A percentile compares a stretch with the other conserved stretches of the same genome.
These are phyloP conservation scores for Nemania abortiva DNA, from an alignment of 2,329 filamentous ascomycete species.

Conservation along the genomic window DNA sequence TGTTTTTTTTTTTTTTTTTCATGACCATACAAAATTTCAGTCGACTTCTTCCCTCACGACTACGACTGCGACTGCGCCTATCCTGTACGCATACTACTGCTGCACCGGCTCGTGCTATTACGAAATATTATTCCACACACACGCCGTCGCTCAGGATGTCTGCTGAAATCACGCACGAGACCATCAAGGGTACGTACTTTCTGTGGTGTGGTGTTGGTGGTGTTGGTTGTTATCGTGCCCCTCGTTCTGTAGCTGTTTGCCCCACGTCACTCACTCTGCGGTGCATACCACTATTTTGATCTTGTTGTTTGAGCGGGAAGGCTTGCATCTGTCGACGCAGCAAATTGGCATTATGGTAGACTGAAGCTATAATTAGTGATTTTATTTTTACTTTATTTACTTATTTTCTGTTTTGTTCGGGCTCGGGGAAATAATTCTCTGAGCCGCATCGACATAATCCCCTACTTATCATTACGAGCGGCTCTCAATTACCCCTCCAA, in stretches of 20 bases:
- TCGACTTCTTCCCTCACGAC: constrained; percentile 14
- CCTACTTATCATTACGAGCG: background rate
- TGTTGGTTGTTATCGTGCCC: constrained; percentile 12
- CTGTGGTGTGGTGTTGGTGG: background rate
- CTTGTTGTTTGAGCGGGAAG: no score
- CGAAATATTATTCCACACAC: constrained; percentile 12
- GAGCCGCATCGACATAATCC: background rate
- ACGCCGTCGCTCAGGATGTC: constrained; percentile 56
- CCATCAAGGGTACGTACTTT: constrained; percentile 67
- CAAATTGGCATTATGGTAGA: no score
- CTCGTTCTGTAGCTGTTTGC: constrained; percentile 5
- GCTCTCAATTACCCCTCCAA: background rate
- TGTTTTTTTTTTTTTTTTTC: constrained; percentile 23
- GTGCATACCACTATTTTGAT: no score
- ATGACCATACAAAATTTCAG: constrained; percentile 33
- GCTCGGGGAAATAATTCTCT: no score
- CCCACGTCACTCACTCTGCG: background rate
- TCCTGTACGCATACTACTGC: background rate
- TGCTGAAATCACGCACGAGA: constrained; percentile 66
- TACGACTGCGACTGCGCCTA: background rate
- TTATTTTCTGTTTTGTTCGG: no score
- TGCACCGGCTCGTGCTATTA: background rate
- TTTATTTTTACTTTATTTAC: no score
- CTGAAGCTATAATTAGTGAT: no score
- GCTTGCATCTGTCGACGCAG: no score